These are phyloP conservation scores for Hypoxylon sp. DNA, from an alignment of 2,329 filamentous ascomycete genomes.

Conservation along the genomic window DNA sequence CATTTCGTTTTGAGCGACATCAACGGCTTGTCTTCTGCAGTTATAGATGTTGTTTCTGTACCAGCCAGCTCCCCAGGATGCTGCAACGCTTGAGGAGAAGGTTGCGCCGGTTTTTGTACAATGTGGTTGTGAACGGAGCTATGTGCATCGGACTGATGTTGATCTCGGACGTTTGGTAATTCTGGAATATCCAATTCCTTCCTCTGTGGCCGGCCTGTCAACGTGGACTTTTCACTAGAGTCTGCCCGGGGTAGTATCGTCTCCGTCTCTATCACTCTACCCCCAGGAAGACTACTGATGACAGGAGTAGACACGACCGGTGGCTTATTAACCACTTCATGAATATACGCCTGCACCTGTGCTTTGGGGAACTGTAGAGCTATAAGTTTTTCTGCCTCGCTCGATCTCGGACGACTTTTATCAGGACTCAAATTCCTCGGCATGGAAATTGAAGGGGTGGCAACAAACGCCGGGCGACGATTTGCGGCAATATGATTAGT, in stretches of 20 bases:
- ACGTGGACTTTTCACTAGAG: background rate
- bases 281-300: background rate
- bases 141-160: background rate
- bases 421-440: background rate
- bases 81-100: background rate
- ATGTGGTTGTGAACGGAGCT: background rate
- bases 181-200: background rate
- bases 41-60: background rate
- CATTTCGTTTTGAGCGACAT: slow-evolving; percentile 7
- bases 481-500: background rate
- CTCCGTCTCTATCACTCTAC: background rate
- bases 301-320: background rate
- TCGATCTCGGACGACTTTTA: background rate
- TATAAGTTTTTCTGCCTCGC: background rate
- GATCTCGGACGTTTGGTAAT: background rate
- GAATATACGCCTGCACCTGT: slow-evolving; percentile 3
- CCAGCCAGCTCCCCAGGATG: background rate
- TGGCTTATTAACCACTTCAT: background rate
- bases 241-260: background rate
- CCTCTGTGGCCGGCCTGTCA: background rate
- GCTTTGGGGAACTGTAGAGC: background rate
- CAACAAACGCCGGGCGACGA: background rate
- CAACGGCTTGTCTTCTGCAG: background rate
- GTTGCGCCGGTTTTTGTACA: background rate
- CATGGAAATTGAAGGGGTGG: background rate